Base-by-base conservation (phyloP, 1,284 basidiomycete species). In the Cryptococcus floricola region DNA sequence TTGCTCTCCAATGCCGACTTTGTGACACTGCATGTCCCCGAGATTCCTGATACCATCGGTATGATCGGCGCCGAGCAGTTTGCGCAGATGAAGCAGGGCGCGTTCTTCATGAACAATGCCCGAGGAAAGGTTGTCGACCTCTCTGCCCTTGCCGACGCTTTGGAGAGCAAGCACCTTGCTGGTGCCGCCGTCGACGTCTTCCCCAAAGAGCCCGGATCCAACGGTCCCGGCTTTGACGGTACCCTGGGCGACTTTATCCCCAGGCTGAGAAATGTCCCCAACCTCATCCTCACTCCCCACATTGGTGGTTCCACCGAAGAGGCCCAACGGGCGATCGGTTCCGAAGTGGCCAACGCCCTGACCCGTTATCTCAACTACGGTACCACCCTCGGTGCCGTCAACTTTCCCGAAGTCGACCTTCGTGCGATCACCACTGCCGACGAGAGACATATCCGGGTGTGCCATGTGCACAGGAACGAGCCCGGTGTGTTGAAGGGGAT, bases 261-360 rank as follows among this genome's bases (percentile, higher is more conserved):
- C 58, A 78, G 84, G 27, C 83, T 97, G 39, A 83, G 89, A 57
- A 78, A 80, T 3, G 79, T 90, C 57, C 85, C 87, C 49, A 97
- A 97, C 77, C 83, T 96, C 61, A 93, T 97, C 73, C 86, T 97
- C 66, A 97, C 94, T 0, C 96, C 96, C 18, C 96, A 99, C 75
- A 98, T 99, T 67, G 96, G 96, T 59, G 96, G 96, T 45, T 97
- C 92, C 43, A 99, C 96, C 12, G 96, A 98, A 77, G 96, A 99
- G 78, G 96, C 96, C 4, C 96, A 99, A 78, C 84, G 87, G 49
- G 92, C 95, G 84, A 98, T 99, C 65, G 96, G 96, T 34, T 87
- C 91, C 62, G 96, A 99, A 78, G 96, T 99, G 44, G 86, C 91
- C 13, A 83, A 83, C 43, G 87, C 93, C 3, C 80, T 98, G 52